Percentiles rank a stretch among this genome's conserved stretches.
Conservation (phyloP, 805 yeast species). For the Ogataea paradorogensis region DNA sequence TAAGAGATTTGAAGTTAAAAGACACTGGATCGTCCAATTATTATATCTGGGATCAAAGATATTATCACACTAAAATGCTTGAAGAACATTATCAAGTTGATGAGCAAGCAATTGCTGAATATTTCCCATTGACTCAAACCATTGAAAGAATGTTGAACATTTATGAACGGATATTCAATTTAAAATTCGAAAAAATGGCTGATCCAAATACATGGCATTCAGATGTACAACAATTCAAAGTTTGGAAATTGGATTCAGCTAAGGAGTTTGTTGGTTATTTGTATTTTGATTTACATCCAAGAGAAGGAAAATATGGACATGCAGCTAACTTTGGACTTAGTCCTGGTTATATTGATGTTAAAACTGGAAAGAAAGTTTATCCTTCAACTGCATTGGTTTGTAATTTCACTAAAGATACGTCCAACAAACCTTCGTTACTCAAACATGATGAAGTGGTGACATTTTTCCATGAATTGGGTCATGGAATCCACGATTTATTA, state of each 20-base stretch:
- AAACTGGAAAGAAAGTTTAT: slow-evolving; percentile 45
- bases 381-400: slow-evolving; percentile 82
- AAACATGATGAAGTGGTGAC: slow-evolving; percentile 79
- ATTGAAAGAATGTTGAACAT: slow-evolving; percentile 66
- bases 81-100: slow-evolving; percentile 72
- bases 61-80: slow-evolving; percentile 60
- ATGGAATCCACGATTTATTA: slow-evolving; percentile 77
- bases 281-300: slow-evolving; percentile 78
- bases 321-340: slow-evolving; percentile 77
- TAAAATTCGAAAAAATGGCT: slow-evolving; percentile 57
- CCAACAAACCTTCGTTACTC: slow-evolving; percentile 67
- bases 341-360: slow-evolving; percentile 52
- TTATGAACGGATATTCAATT: slow-evolving; percentile 65
- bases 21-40: slow-evolving; percentile 42
- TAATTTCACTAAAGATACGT: slow-evolving; percentile 75
- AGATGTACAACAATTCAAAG: slow-evolving; percentile 72
- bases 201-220: slow-evolving; percentile 65
- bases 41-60: slow-evolving; percentile 74
- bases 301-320: slow-evolving; percentile 85
- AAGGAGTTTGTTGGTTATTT: slow-evolving; percentile 74
- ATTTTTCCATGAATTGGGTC: slow-evolving; percentile 87
- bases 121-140: slow-evolving; percentile 71
- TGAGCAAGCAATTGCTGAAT: slow-evolving; percentile 67
- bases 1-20: slow-evolving; percentile 51
- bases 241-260: slow-evolving; percentile 57